Base-by-base conservation (phyloP, 2,329 filamentous ascomycete genomes). In the Venturia aucupariae region DNA sequence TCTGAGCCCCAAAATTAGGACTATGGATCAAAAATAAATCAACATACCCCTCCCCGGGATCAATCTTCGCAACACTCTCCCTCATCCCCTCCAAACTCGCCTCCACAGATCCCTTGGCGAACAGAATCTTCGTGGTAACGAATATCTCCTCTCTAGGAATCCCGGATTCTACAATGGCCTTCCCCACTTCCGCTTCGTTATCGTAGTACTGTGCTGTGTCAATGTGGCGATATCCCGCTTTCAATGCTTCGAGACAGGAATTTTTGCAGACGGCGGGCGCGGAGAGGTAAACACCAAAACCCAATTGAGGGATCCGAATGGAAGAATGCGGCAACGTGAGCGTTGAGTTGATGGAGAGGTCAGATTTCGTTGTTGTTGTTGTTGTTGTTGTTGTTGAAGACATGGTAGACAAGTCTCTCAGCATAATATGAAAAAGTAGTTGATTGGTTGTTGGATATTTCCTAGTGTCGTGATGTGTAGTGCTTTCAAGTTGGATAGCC, bases 41-140 rank as follows among this genome's bases (percentile, higher is more conserved):
- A 24, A 64, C 62, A 24, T 64, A 64, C 3, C 54, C 62, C 30
- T 30, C 30, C 17, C 41, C 41, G 0, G 8, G 1, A 57, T 57
- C 51, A 19, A 57, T 57, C 61, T 11, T 64, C n/a, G 17, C 46
- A 22, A 61, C 59, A 15, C 59, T 61, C 42, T 61, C 46, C 22
- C 46, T 24, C 46, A 51, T 0, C 46, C 22, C 46, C 46, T 51
- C 46, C 8, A 51, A 17, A 51, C 22, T 27, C 22, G 10, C 11
- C 67, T 41, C 44, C 13, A 19, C 32, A 69, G 41, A 73, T 73
- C 48, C 74, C 74, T 66, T 75, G 75, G 61, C 78, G 89, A 92
- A 61, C 89, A 90, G 71, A 86, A 88, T 89, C 90, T 96, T 95
- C 71, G 87, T 90, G 64, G 90, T 89, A 66, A 95, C 84, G 77